Evolutionary conservation across 1,139 yeast genomes (phyloP).

Genomic region (Geotrichum bryndzae): DNA sequence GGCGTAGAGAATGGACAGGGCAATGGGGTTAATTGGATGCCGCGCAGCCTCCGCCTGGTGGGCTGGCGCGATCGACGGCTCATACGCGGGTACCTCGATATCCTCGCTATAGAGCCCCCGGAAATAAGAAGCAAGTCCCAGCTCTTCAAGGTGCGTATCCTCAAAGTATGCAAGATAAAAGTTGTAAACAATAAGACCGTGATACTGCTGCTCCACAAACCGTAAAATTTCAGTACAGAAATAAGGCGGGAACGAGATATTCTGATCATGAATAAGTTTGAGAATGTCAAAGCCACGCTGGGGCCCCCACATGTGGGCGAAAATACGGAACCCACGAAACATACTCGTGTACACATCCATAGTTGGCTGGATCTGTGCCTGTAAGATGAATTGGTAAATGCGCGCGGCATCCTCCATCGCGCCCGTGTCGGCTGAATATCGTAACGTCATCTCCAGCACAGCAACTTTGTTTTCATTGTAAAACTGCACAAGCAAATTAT

Average conservation of each 20-base stretch:
- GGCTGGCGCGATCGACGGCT: slow-evolving; percentile 5
- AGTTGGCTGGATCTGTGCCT: slow-evolving; percentile 21
- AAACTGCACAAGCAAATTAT: slow-evolving; percentile 18
- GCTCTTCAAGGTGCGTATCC: slow-evolving; percentile 5
- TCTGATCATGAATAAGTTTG: slow-evolving; percentile 18
- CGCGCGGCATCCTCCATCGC: slow-evolving; percentile 24
- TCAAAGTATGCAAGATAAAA: slow-evolving; percentile 21
- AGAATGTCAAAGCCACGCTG: slow-evolving; percentile 26
- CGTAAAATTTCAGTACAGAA: slow-evolving; percentile 24
- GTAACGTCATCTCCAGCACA: slow-evolving; percentile 19
- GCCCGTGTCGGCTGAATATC: slow-evolving; percentile 25
- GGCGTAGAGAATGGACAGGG: slow-evolving; percentile 11
- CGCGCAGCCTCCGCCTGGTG: background rate
- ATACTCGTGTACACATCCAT: slow-evolving; percentile 19
- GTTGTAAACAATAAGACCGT: slow-evolving; percentile 20
- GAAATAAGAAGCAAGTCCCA: slow-evolving; percentile 16
- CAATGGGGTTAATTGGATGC: slow-evolving; percentile 13
- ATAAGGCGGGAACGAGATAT: slow-evolving; percentile 14
- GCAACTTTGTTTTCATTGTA: slow-evolving; percentile 16
- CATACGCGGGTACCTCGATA: slow-evolving; percentile 8
- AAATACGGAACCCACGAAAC: slow-evolving; percentile 25
- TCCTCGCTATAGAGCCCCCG: slow-evolving; percentile 3
- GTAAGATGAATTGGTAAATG: slow-evolving; percentile 24
- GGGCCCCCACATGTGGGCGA: slow-evolving; percentile 20
- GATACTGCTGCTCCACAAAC: slow-evolving; percentile 22